Percentiles rank a stretch among this genome's conserved stretches.
Evolutionary conservation across 164 flowering plant genomes (phyloP).

Genomic region (Annona cherimola): DNA sequence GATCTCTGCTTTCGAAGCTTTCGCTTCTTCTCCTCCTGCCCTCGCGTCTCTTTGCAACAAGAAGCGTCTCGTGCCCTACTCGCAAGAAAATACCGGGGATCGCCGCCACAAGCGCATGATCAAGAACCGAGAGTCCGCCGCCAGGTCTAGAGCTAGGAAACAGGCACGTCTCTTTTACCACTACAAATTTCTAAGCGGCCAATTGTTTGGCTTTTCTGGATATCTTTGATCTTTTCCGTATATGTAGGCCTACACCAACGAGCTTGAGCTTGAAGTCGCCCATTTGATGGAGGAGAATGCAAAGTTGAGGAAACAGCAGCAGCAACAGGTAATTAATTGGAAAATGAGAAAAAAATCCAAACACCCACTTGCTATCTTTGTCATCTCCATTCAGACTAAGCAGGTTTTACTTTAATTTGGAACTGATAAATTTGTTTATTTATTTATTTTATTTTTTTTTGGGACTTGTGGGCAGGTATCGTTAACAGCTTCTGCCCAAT

Average conservation of each 20-base stretch:
- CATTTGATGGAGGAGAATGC: constrained; percentile 52
- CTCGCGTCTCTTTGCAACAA: constrained; percentile 22
- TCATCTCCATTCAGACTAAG: background rate
- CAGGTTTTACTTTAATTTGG: background rate
- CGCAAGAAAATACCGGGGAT: constrained; percentile 24
- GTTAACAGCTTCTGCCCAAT: constrained; percentile 27
- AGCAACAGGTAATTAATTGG: constrained; percentile 13
- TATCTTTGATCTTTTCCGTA: background rate
- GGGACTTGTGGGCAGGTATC: constrained; percentile 17
- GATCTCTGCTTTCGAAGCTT: constrained; percentile 15
- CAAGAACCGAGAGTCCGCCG: constrained; percentile 71
- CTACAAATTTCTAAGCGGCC: background rate
- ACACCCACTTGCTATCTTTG: background rate
- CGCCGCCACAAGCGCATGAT: constrained; percentile 53
- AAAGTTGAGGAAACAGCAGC: constrained; percentile 38
- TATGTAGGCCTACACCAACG: constrained; percentile 56
- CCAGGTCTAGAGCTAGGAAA: constrained; percentile 61
- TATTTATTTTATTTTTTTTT: background rate
- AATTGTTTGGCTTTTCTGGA: background rate
- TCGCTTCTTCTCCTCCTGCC: constrained; percentile 13
- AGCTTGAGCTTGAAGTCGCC: constrained; percentile 52
- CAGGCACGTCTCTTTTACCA: constrained; percentile 33
- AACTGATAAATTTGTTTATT: background rate
- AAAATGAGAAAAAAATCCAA: background rate
- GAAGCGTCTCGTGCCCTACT: constrained; percentile 17